phyloP scores from a whole-genome alignment of 805 yeast species.

The Candida sanyiensis region DNA sequence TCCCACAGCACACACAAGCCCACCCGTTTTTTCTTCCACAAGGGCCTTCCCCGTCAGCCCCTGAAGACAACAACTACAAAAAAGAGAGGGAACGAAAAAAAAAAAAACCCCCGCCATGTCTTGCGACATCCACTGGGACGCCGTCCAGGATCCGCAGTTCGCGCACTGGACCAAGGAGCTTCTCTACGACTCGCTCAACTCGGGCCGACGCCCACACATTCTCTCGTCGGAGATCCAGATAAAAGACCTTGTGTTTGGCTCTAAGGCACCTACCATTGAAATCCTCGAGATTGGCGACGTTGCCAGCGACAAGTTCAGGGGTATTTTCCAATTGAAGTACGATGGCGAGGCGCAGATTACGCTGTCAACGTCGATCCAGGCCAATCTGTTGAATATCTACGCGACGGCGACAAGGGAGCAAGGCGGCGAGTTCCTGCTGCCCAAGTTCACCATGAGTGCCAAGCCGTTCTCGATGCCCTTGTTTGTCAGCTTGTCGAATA shows the following conservation, averaged over 20 bases:
- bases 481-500: constrained; percentile 66
- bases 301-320: constrained; percentile 69
- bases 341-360: constrained; percentile 72
- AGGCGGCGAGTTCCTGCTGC: constrained; percentile 51
- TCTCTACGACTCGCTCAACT: constrained; percentile 65
- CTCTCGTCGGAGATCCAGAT: constrained; percentile 65
- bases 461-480: constrained; percentile 74
- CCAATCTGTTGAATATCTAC: constrained; percentile 74
- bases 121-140: constrained; percentile 72
- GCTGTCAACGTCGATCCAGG: constrained; percentile 74
- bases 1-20: no score
- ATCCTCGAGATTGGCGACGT: constrained; percentile 79
- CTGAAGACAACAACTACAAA: no score
- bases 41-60: no score
- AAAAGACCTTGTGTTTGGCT: constrained; percentile 67
- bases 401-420: constrained; percentile 24
- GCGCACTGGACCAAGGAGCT: constrained; percentile 58
- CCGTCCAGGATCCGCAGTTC: constrained; percentile 60
- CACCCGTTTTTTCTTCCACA: no score
- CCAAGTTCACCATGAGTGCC: constrained; percentile 58
- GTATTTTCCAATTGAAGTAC: constrained; percentile 74
- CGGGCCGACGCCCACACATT: constrained; percentile 65
- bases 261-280: constrained; percentile 68
- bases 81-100: not conserved
- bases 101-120: constrained; percentile 43